phyloP scores from a whole-genome alignment of 345 rosid genomes.

The Corymbia maculata region DNA sequence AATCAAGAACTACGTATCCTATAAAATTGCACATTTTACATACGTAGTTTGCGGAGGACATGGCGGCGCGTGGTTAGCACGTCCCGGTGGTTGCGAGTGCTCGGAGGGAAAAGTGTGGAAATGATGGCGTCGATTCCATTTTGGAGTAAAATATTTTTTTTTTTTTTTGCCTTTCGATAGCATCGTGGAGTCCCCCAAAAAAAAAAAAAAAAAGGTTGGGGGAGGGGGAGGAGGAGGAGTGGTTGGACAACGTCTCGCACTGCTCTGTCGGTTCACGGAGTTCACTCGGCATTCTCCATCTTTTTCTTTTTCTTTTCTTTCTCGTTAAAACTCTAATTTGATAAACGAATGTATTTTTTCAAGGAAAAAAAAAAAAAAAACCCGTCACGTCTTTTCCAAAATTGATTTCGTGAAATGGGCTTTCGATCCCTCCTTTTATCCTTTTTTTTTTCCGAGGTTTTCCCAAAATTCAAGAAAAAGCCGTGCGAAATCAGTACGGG shows the following conservation, averaged over 20 bases:
- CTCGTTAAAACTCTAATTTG: background rate
- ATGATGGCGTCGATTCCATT: background rate
- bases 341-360: background rate
- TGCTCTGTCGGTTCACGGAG: background rate
- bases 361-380: background rate
- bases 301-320: background rate
- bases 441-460: background rate
- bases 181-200: background rate
- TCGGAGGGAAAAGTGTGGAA: background rate
- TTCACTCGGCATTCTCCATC: background rate
- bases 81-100: background rate
- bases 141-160: background rate
- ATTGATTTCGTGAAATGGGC: background rate
- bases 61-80: background rate
- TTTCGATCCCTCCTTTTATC: background rate
- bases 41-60: background rate
- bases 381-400: background rate
- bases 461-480: background rate
- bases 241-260: background rate
- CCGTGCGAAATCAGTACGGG: background rate
- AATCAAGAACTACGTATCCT: rapidly evolving
- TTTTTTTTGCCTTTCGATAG: background rate
- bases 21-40: rapidly evolving
- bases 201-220: background rate
- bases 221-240: too few species aligned